Evolutionary conservation across 768 basidiomycete species (phyloP).

Genomic region (Trametopsis cervina): DNA sequence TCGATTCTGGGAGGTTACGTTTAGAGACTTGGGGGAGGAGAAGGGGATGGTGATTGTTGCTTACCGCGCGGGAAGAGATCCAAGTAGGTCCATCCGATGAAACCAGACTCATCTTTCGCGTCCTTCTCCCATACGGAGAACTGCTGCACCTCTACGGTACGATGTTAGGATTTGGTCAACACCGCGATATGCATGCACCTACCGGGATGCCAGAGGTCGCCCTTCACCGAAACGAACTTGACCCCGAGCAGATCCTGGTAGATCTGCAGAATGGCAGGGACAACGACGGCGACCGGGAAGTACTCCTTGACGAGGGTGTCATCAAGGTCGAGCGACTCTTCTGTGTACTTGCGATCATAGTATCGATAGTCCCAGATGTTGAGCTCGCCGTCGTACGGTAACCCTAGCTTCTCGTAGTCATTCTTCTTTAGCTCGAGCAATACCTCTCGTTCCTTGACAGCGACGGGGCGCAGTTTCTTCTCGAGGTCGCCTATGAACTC

Average conservation of each 20-base stretch:
- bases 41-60: slow-evolving; percentile 14
- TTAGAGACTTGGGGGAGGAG: neutral
- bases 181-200: slow-evolving; percentile 9
- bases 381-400: slow-evolving; percentile 65
- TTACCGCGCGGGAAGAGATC: slow-evolving; percentile 81
- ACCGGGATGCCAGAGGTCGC: slow-evolving; percentile 80
- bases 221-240: slow-evolving; percentile 48
- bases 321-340: slow-evolving; percentile 62
- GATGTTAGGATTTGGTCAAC: neutral
- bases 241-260: slow-evolving; percentile 82
- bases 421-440: slow-evolving; percentile 71
- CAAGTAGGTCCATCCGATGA: slow-evolving; percentile 82
- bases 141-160: slow-evolving; percentile 63
- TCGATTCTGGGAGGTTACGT: slow-evolving; percentile 41
- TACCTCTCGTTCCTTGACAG: slow-evolving; percentile 52
- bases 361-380: slow-evolving; percentile 85
- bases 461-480: slow-evolving; percentile 66
- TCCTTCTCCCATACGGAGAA: slow-evolving; percentile 82
- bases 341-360: slow-evolving; percentile 60
- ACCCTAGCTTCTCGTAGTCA: slow-evolving; percentile 53
- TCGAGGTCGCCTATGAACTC: slow-evolving; percentile 83
- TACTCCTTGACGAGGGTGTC: slow-evolving; percentile 81
- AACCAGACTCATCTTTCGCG: slow-evolving; percentile 61
- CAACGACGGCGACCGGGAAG: slow-evolving; percentile 80
- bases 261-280: slow-evolving; percentile 75